Conservation (phyloP, 2,329 filamentous ascomycete species). For the Rosellinia necatrix region DNA sequence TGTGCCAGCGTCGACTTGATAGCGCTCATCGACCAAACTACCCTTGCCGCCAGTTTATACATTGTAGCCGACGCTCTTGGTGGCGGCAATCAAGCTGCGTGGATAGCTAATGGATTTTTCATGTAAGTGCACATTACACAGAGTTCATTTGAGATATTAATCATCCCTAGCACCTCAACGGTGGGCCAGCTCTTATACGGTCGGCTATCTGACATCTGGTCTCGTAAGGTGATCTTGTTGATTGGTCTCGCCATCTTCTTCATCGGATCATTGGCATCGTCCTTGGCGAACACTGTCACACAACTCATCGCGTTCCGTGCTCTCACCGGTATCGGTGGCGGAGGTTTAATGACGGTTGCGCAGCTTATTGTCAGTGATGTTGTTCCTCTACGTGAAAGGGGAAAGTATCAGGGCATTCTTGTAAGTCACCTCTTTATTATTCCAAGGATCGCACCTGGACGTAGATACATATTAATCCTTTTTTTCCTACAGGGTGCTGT, state of each 20-base stretch:
- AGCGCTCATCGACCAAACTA: slow-evolving; percentile 63
- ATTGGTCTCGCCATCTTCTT: slow-evolving; percentile 49
- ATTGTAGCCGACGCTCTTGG: slow-evolving; percentile 57
- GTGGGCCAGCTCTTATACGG: slow-evolving; percentile 53
- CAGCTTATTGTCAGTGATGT: slow-evolving; percentile 40
- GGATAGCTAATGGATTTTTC: slow-evolving; percentile 61
- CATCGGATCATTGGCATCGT: slow-evolving; percentile 49
- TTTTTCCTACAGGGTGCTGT: slow-evolving; percentile 49
- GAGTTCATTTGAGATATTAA: neutral
- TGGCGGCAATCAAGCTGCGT: slow-evolving; percentile 55
- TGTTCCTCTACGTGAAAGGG: slow-evolving; percentile 37
- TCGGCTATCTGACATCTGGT: slow-evolving; percentile 53
- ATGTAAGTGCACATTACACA: slow-evolving; percentile 45
- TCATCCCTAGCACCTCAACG: slow-evolving; percentile 46
- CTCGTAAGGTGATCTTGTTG: slow-evolving; percentile 48
- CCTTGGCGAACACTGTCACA: slow-evolving; percentile 45
- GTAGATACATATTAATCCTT: no score
- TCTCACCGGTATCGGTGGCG: slow-evolving; percentile 43
- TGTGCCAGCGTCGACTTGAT: slow-evolving; percentile 60
- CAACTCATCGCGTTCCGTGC: slow-evolving; percentile 49
- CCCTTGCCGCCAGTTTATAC: slow-evolving; percentile 57
- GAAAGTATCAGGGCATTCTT: slow-evolving; percentile 44
- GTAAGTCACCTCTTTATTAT: slow-evolving; percentile 35
- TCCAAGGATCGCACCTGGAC: no score
- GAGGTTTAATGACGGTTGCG: slow-evolving; percentile 40